Conservation (phyloP, 768 basidiomycete species). For the Suillus subaureus region DNA sequence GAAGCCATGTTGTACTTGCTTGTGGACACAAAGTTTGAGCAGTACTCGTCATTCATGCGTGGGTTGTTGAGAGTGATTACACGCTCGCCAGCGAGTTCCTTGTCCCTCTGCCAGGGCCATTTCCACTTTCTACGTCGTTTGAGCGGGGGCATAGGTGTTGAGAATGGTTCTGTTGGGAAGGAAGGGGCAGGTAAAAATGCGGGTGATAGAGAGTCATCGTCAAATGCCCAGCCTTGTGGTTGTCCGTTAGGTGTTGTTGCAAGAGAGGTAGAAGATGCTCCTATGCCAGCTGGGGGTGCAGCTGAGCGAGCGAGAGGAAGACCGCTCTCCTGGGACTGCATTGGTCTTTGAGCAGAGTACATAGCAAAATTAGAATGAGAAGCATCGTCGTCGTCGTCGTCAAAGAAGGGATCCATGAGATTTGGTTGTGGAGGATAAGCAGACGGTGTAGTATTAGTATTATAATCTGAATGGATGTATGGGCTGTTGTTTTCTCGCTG, state of each 20-base stretch:
- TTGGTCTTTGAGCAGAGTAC: constrained; percentile 24
- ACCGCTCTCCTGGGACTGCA: constrained; percentile 49
- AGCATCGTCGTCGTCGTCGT: constrained; percentile 77
- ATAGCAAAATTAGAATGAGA: constrained; percentile 66
- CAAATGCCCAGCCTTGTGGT: constrained; percentile 75
- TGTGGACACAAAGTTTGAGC: constrained; percentile 86
- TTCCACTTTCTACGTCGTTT: constrained; percentile 50
- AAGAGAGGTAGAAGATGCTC: constrained; percentile 49
- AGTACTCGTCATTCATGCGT: constrained; percentile 63
- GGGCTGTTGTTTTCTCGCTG: constrained; percentile 9
- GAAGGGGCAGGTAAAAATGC: constrained; percentile 46
- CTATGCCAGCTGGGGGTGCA: constrained; percentile 62
- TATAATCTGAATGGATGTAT: constrained; percentile 18
- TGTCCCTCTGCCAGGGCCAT: constrained; percentile 84
- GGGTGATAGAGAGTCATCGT: constrained; percentile 58
- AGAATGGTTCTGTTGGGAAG: constrained; percentile 35
- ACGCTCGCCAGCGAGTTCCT: constrained; percentile 70
- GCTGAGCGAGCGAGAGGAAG: constrained; percentile 61
- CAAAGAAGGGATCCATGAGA: constrained; percentile 73
- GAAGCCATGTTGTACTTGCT: constrained; percentile 91
- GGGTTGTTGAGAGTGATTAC: constrained; percentile 83
- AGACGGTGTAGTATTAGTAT: constrained; percentile 14
- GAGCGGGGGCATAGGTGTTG: constrained; percentile 16
- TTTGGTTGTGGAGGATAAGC: constrained; percentile 63
- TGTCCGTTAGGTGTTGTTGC: constrained; percentile 39